Percentiles rank a stretch among this genome's conserved stretches.
Evolutionary conservation across 2,329 filamentous ascomycete species (phyloP).

Genomic region (Colletotrichum plurivorum): DNA sequence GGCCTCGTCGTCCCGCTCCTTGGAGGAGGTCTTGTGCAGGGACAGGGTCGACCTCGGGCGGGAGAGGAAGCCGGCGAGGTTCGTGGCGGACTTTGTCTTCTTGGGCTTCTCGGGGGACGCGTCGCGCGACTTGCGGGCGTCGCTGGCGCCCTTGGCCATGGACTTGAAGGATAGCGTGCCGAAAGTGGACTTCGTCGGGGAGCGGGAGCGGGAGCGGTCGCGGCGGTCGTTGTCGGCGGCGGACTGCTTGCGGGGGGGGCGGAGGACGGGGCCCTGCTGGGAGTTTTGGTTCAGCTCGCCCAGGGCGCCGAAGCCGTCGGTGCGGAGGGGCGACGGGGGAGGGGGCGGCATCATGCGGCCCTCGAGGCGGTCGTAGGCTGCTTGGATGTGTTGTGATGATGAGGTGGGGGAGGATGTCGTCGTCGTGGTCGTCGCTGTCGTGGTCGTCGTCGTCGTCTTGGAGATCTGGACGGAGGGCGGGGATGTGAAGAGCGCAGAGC

Average conservation of each 20-base stretch:
- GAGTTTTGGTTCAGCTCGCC: constrained; percentile 70
- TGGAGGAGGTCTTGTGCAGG: constrained; percentile 62
- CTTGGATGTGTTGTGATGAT: constrained; percentile 37
- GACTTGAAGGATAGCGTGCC: constrained; percentile 62
- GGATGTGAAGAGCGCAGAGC: constrained; percentile 46
- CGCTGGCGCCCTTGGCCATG: constrained; percentile 49
- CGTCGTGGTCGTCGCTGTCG: too few species aligned
- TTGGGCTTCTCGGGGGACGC: constrained; percentile 74
- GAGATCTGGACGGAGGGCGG: constrained; percentile 43
- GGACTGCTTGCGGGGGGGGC: constrained; percentile 56
- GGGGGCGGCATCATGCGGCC: constrained; percentile 43
- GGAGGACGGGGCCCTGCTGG: constrained; percentile 55
- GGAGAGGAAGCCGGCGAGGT: constrained; percentile 82
- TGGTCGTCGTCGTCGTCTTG: not conserved
- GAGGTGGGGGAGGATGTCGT: not conserved
- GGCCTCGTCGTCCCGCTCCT: constrained; percentile 60
- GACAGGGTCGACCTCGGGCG: constrained; percentile 82
- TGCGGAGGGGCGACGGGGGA: constrained; percentile 52
- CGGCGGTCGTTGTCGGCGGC: constrained; percentile 45
- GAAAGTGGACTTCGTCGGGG: constrained; percentile 61
- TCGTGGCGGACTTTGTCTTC: constrained; percentile 87
- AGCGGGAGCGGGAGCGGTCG: constrained; percentile 53
- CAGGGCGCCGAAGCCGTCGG: constrained; percentile 56
- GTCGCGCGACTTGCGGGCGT: constrained; percentile 57
- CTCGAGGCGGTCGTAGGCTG: constrained; percentile 39